Evolutionary conservation across 495 filamentous ascomycete genomes (phyloP).

Genomic region (Echria macrotheca): DNA sequence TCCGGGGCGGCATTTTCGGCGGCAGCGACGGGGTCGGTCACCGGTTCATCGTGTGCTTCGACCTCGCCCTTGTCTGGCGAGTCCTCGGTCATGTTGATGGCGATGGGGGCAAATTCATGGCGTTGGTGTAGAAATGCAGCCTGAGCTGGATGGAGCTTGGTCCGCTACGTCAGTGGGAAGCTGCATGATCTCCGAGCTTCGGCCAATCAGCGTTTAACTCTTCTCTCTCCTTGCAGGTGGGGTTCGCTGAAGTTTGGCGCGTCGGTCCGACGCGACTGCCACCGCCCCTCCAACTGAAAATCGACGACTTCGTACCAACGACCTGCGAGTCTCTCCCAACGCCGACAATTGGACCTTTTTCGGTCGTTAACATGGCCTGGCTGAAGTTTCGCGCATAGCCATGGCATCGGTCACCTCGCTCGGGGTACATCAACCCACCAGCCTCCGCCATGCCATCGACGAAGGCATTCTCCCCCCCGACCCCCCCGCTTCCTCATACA

Average conservation of each 20-base stretch:
- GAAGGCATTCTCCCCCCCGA: constrained; percentile 72
- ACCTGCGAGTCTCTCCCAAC: no score
- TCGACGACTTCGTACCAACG: no score
- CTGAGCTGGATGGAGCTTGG: no score
- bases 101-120: constrained; percentile 23
- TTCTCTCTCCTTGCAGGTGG: constrained; percentile 12
- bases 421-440: constrained; percentile 80
- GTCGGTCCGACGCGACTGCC: no score
- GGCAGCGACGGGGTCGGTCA: neutral
- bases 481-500: constrained; percentile 60
- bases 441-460: constrained; percentile 73
- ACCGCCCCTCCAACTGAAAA: no score
- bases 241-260: neutral
- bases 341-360: neutral
- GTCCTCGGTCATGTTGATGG: constrained; percentile 42
- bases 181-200: constrained; percentile 7
- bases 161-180: constrained; percentile 7
- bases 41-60: constrained; percentile 11
- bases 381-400: neutral
- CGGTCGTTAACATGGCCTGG: constrained; percentile 10
- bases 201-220: constrained; percentile 22
- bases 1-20: constrained; percentile 6
- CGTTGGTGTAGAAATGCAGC: no score
- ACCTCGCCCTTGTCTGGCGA: constrained; percentile 36
- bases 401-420: constrained; percentile 89